Evolutionary conservation across 1,139 yeast genomes (phyloP).

Genomic region (Zygotorulaspora mrakii): DNA sequence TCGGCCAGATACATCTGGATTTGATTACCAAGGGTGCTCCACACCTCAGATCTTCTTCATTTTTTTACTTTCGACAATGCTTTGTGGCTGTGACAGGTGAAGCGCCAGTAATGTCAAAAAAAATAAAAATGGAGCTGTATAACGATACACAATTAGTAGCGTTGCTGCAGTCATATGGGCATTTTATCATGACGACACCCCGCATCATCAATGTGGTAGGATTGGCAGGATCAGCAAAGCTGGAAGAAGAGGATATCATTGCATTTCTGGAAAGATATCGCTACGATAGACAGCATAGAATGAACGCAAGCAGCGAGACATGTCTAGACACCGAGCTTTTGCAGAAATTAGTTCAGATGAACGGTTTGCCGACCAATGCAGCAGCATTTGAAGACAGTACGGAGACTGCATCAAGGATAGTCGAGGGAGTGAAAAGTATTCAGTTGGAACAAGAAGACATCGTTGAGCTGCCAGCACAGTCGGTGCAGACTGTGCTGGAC

Average conservation of each 20-base stretch:
- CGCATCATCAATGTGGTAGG: too few species aligned
- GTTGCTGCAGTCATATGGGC: too few species aligned
- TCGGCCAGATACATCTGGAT: too few species aligned
- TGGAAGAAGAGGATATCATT: constrained; percentile 1
- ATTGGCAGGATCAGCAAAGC: not conserved
- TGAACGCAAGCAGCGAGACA: not conserved
- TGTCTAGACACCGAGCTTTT: constrained; percentile 2
- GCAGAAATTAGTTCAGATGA: constrained; percentile 2
- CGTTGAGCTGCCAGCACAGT: too few species aligned
- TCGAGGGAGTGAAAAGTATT: not conserved
- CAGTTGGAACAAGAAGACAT: constrained; percentile 2
- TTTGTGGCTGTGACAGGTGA: not conserved
- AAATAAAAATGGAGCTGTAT: not conserved
- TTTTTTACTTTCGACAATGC: not conserved
- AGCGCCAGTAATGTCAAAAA: not conserved
- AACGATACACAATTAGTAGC: not conserved
- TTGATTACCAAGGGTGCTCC: too few species aligned
- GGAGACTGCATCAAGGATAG: not conserved
- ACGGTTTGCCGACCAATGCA: constrained; percentile 2
- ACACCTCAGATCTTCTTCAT: too few species aligned
- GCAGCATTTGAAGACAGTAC: not conserved
- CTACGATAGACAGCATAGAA: not conserved
- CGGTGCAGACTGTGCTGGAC: too few species aligned
- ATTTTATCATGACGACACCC: too few species aligned
- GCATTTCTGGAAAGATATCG: not conserved